Evolutionary conservation across 176 grass and related monocot species (phyloP), one percentile per base, ranked within the genome.

Genomic region (Aegilops umbellulata): DNA sequence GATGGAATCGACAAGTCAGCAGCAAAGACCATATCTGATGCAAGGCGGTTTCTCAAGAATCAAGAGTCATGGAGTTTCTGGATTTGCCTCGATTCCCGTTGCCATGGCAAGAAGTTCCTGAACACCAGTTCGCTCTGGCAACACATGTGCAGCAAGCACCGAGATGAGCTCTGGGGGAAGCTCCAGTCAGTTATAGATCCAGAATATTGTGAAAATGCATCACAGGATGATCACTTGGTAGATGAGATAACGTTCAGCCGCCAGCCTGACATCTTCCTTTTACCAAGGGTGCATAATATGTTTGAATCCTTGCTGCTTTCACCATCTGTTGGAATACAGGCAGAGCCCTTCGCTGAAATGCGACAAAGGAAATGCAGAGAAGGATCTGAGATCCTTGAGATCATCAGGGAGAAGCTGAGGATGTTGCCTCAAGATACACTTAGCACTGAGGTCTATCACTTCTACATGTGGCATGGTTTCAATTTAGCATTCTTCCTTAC

Each of bases 401-500:
- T 36, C 35, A 36, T 8, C 35, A 36, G 35, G 35, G 35, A 36
- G 35, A 36, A 36, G 35, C 35, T 36, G 35, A 36, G 7, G 35
- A 36, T 36, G 35, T 73, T 83, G 34, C 81, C 81, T 42, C 0
- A 57, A 42, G 53, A 74, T 61, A 39, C 12, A 35, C 38, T 17
- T 58, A 60, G 31, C 66, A 71, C n/a, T 55, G 47, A 74, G 68
- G 81, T 74, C 15, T 42, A 36, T 24, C 36, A 63, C 34, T 73
- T 61, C 20, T 29, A 61, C 68, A 60, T 39, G 2, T 83, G 31
- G 14, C 31, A 60, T 72, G 23, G 5, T 83, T 83, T 83, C 32
- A 41, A 51, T 72, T 73, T 83, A 83, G 32, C 81, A 61, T 62
- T 83, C 23, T 83, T 44, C 34, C 16, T 73, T 73, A 5, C 24